These are phyloP conservation scores for Brassica carinata DNA, from an alignment of 345 rosid genomes.

Conservation along the genomic window DNA sequence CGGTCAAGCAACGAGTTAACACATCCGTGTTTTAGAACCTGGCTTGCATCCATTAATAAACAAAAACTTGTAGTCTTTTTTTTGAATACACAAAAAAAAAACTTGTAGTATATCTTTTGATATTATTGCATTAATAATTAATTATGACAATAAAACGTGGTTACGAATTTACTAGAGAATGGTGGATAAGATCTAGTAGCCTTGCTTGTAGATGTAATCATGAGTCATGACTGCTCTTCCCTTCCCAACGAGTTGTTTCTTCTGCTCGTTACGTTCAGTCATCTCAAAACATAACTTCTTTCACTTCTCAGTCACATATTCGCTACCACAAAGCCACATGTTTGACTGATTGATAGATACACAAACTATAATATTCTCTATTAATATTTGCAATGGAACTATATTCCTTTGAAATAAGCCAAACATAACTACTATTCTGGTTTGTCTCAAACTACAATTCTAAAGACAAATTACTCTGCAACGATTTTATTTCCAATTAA, in stretches of 20 bases:
- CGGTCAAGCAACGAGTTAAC: too few relatives aligned
- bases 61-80: too few relatives aligned
- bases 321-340: background rate
- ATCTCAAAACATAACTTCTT: background rate
- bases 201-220: background rate
- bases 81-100: too few relatives aligned
- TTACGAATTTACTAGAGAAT: too few relatives aligned
- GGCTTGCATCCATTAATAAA: too few relatives aligned
- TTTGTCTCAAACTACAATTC: background rate
- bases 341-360: background rate
- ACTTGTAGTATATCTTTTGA: too few relatives aligned
- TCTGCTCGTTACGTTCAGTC: constrained; percentile 33
- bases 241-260: constrained; percentile 44
- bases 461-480: background rate
- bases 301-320: background rate
- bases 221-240: background rate
- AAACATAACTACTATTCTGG: background rate
- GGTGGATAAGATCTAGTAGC: background rate
- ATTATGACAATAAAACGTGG: too few relatives aligned
- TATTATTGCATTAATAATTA: too few relatives aligned
- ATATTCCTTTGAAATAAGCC: background rate
- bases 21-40: too few relatives aligned
- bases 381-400: background rate
- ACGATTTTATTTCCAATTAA: background rate
- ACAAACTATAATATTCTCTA: background rate